Base-by-base conservation (phyloP, 768 basidiomycete genomes). In the Tylopilus felleus region DNA sequence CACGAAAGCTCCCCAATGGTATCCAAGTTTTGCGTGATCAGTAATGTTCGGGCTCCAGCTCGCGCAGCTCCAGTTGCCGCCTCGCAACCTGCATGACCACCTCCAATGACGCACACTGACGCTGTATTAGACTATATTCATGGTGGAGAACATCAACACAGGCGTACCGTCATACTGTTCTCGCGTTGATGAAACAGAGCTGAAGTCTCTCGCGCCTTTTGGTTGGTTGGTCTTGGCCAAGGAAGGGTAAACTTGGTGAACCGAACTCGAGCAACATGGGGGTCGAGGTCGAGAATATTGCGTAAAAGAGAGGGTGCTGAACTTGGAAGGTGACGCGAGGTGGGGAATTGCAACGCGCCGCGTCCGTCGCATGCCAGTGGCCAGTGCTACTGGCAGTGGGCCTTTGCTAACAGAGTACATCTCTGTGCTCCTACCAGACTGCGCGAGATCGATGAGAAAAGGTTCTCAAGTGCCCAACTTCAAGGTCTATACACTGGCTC, bases 1-100 rank as follows among this genome's bases (percentile, higher is more conserved):
- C 93, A 96, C 21, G 91, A 93, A 63, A 96, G 73, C 57, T 82
- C 84, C 31, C 93, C 93, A 43, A 96, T 82, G 0, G 85, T 92
- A 47, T 88, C 85, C 16, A 90, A 64, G 49, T 80, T 85, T 68
- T 93, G 93, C 1, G 93, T 96, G 52, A 96, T 69, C 8, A 96
- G 76, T 9, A 93, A 61, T 0, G 92, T 94, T 57, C 80, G 78
- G 2, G 93, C 92, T 1, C 93, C 92, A 0, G 86, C 81, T 42
- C 93, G 77, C 1, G 93, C 92, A 16, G 93, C 80, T 3, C 87
- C 93, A 6, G 92, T 82, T 0, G 93, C 93, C 1, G 93, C 93
- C 67, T 96, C 93, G 62, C 90, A 93, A 1, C 93, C 93, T 28
- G 93, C 93, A 74, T 96, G 93, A 4, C 93, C 93, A 4, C 88